Evolutionary conservation across 495 filamentous ascomycete species (phyloP).

Genomic region (Aspergillus incahuasiensis): DNA sequence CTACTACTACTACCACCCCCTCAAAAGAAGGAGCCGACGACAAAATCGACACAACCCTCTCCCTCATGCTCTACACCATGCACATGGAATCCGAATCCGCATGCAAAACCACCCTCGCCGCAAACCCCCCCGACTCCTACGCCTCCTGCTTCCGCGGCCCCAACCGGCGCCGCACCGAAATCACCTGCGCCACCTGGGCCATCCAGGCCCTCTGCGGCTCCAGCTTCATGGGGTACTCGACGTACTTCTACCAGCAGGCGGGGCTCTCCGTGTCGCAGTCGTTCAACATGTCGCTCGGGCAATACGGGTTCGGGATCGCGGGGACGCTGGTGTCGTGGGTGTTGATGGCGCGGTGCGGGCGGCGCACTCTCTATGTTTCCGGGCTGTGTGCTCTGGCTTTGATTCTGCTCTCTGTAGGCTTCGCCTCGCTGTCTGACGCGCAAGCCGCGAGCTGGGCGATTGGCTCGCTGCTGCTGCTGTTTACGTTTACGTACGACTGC

Average conservation of each 20-base stretch:
- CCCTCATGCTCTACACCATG: constrained; percentile 50
- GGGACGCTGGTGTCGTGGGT: constrained; percentile 7
- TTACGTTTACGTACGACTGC: constrained; percentile 11
- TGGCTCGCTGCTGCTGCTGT: not conserved
- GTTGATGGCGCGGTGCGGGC: constrained; percentile 6
- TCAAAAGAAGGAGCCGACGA: constrained; percentile 49
- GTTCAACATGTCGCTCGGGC: constrained; percentile 12
- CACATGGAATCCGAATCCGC: not conserved
- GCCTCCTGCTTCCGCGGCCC: constrained; percentile 1
- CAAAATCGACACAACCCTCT: constrained; percentile 60
- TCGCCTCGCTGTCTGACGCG: not conserved
- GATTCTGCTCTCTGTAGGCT: not conserved
- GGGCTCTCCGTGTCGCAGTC: constrained; percentile 7
- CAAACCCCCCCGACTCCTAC: not conserved
- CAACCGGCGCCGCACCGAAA: constrained; percentile 5
- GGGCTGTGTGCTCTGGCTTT: not conserved
- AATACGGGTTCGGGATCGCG: constrained; percentile 6
- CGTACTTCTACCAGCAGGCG: constrained; percentile 11
- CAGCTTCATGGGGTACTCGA: constrained; percentile 11
- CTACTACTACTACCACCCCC: too few relatives aligned
- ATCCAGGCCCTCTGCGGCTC: constrained; percentile 14
- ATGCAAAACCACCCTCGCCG: too few relatives aligned
- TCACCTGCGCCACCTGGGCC: constrained; percentile 10
- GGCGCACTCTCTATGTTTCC: constrained; percentile 1
- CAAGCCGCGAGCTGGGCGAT: constrained; percentile 4